These are phyloP conservation scores for Tremella yokohamensis DNA, from an alignment of 768 basidiomycete species.

Conservation along the genomic window DNA sequence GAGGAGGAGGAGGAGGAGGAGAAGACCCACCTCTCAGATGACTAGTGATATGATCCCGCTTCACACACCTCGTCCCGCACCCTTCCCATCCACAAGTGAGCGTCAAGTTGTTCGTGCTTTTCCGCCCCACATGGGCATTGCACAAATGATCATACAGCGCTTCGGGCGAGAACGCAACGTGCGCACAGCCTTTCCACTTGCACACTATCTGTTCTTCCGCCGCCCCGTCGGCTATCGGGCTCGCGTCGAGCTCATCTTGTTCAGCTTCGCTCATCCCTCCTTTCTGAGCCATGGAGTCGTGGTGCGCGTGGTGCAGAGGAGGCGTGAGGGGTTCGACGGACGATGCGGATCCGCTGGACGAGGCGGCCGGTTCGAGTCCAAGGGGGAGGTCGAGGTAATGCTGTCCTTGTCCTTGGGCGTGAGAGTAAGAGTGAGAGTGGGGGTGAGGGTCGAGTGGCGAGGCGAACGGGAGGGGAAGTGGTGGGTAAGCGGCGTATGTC, in stretches of 20 bases:
- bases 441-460: too few relatives aligned
- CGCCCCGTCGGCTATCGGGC: neutral
- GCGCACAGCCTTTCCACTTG: constrained; percentile 69
- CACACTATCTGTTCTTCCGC: constrained; percentile 53
- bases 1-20: too few relatives aligned
- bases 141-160: constrained; percentile 89
- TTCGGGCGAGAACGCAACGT: constrained; percentile 67
- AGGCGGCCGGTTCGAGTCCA: neutral
- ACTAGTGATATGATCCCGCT: constrained; percentile 96
- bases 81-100: constrained; percentile 95
- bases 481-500: constrained; percentile 1
- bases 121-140: constrained; percentile 90
- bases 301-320: neutral
- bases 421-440: too few relatives aligned
- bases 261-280: too few relatives aligned
- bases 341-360: constrained; percentile 21
- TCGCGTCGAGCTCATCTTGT: neutral
- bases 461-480: constrained; percentile 11
- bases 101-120: constrained; percentile 94
- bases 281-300: too few relatives aligned
- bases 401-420: too few relatives aligned
- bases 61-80: constrained; percentile 86
- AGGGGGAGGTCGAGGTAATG: constrained; percentile 1
- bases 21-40: constrained; percentile 73
- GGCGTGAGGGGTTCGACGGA: constrained; percentile 30